These are phyloP conservation scores for Mycena galericulata DNA, from an alignment of 768 basidiomycete genomes.

Conservation along the genomic window DNA sequence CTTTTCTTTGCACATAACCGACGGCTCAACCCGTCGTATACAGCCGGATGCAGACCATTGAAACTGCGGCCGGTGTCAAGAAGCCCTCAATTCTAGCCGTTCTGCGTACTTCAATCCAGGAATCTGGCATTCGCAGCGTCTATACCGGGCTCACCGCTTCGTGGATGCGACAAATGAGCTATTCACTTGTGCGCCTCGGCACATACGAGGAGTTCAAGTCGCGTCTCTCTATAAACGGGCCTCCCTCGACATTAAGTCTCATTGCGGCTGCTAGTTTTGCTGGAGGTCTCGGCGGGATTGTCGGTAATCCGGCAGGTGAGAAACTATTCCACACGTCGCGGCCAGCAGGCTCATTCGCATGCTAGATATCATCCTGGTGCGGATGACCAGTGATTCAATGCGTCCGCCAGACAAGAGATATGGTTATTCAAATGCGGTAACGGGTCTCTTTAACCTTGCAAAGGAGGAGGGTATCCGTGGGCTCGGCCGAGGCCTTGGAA, in stretches of 20 bases:
- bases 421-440: conserved; percentile 83
- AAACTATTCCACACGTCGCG: conserved; percentile 21
- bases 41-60: conserved; percentile 87
- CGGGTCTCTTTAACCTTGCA: conserved; percentile 74
- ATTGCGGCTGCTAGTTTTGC: conserved; percentile 76
- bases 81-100: conserved; percentile 76
- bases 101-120: conserved; percentile 70
- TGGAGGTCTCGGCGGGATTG: conserved; percentile 85
- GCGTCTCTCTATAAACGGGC: conserved; percentile 61
- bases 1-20: conserved; percentile 6
- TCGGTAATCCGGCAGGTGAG: conserved; percentile 86
- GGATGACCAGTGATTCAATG: conserved; percentile 90
- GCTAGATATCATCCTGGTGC: conserved; percentile 77
- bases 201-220: conserved; percentile 84
- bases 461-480: conserved; percentile 78
- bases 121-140: conserved; percentile 78
- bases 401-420: conserved; percentile 81
- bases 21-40: conserved; percentile 6
- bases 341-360: conserved; percentile 11
- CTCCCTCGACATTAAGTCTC: conserved; percentile 65
- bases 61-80: conserved; percentile 55
- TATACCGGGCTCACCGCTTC: conserved; percentile 89
- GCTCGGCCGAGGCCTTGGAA: conserved; percentile 78
- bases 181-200: conserved; percentile 87
- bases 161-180: conserved; percentile 90